Evolutionary conservation across 2,329 filamentous ascomycete genomes (phyloP).

Genomic region (Diaporthe sp.): DNA sequence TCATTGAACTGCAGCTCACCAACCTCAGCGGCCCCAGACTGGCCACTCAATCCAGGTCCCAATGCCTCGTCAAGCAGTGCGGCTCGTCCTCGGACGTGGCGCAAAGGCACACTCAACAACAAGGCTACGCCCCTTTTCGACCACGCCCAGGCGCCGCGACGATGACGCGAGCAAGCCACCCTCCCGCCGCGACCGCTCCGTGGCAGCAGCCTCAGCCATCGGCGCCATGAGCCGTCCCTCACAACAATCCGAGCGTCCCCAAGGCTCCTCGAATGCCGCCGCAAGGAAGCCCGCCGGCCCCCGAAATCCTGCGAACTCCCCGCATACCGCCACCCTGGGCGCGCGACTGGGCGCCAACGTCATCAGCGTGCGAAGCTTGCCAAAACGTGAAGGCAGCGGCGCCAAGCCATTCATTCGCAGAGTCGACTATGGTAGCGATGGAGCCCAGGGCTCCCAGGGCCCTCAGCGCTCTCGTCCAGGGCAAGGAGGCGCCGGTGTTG

Average conservation of each 20-base stretch:
- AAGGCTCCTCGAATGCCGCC: neutral
- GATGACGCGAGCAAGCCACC: slow-evolving; percentile 31
- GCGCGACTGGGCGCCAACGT: slow-evolving; percentile 23
- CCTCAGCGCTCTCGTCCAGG: neutral
- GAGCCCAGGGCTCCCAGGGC: neutral
- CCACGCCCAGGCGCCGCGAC: slow-evolving; percentile 19
- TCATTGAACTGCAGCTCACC: neutral
- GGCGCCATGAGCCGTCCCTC: slow-evolving; percentile 33
- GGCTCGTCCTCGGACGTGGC: slow-evolving; percentile 39
- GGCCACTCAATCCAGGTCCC: neutral
- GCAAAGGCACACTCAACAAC: slow-evolving; percentile 12
- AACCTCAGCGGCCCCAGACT: slow-evolving; percentile 4
- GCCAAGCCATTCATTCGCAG: neutral
- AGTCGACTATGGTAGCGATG: neutral
- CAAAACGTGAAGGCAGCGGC: slow-evolving; percentile 14
- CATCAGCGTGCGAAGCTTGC: slow-evolving; percentile 37
- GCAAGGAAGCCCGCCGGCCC: neutral
- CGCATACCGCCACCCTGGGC: neutral
- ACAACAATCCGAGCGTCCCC: neutral
- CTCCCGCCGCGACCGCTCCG: slow-evolving; percentile 34
- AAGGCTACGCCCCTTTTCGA: slow-evolving; percentile 34
- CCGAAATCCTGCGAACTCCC: neutral
- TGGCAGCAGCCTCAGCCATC: slow-evolving; percentile 38
- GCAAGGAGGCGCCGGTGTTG: neutral
- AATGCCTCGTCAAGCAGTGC: slow-evolving; percentile 40